Percentiles rank a stretch among this genome's conserved stretches.
phyloP scores from a whole-genome alignment of 331 rosid species.

The Acacia concinna region DNA sequence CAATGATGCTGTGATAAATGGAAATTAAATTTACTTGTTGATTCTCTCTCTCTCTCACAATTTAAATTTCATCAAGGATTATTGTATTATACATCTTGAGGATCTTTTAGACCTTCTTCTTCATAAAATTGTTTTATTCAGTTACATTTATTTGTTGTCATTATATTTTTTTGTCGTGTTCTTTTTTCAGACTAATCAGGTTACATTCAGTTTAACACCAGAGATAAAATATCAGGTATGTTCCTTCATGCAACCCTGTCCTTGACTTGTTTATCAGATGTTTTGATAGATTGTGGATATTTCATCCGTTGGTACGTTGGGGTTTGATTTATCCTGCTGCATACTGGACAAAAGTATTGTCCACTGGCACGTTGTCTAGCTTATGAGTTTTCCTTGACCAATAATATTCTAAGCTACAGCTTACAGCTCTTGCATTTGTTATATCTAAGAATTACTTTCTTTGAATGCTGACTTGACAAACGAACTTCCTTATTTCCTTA shows the following conservation, averaged over 20 bases:
- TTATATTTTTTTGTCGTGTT: conserved; percentile 12
- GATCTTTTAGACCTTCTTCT: conserved; percentile 1
- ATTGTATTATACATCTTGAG: neutral
- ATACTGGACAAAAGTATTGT: neutral
- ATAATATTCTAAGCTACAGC: neutral
- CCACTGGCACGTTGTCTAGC: neutral
- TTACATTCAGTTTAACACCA: conserved; percentile 88
- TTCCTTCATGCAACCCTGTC: conserved; percentile 25
- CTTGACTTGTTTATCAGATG: conserved; percentile 21
- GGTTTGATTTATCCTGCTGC: conserved; percentile 13
- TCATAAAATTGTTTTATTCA: conserved; percentile 12
- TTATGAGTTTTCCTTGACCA: conserved; percentile 15
- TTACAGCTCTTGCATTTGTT: neutral
- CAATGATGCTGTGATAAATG: conserved; percentile 18
- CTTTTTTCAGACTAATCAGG: conserved; percentile 79
- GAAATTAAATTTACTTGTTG: neutral
- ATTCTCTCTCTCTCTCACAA: neutral
- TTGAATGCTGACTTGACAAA: neutral
- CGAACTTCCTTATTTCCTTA: conserved; percentile 9
- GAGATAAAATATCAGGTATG: conserved; percentile 93
- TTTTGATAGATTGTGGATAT: conserved; percentile 13
- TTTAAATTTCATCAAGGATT: conserved; percentile 1
- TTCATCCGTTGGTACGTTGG: neutral
- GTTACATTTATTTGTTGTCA: conserved; percentile 17
- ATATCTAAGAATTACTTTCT: conserved; percentile 3